phyloP scores from a whole-genome alignment of 257 asterid species.

The Primulina eburnea region DNA sequence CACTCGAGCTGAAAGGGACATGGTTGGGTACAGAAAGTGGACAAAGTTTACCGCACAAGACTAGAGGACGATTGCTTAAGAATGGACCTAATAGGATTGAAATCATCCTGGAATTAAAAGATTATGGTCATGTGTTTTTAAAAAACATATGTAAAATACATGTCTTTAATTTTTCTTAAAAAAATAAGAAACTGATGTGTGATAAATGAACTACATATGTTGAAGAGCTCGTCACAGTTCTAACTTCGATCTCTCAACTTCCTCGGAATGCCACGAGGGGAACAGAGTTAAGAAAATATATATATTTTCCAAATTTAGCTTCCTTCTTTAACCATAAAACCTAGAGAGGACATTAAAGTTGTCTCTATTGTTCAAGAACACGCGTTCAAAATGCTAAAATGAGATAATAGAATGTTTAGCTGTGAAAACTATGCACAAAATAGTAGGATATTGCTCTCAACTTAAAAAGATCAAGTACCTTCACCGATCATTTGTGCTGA shows the following conservation, averaged over 20 bases:
- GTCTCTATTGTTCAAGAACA: neutral
- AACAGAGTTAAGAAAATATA: neutral
- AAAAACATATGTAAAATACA: too few relatives aligned
- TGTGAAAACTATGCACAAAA: neutral
- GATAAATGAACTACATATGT: neutral
- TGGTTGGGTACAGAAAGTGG: neutral
- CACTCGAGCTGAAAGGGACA: neutral
- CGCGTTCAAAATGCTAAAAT: slow-evolving; percentile 5
- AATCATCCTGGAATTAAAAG: neutral
- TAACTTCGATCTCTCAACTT: neutral
- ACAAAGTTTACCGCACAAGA: neutral
- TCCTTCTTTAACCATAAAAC: neutral
- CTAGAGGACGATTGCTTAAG: neutral
- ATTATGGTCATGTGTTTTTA: too few relatives aligned
- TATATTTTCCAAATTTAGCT: neutral
- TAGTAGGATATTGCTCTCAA: neutral
- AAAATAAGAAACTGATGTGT: neutral
- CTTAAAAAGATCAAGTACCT: slow-evolving; percentile 30
- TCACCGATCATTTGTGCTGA: neutral
- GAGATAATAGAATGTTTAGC: neutral
- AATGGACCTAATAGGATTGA: neutral
- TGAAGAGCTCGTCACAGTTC: neutral
- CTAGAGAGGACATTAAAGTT: neutral
- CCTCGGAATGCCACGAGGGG: neutral
- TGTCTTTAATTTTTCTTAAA: neutral